Evolutionary conservation across 1,284 basidiomycete species (phyloP), one percentile per base, ranked within the genome.

Genomic region (Coniferiporia weirii): DNA sequence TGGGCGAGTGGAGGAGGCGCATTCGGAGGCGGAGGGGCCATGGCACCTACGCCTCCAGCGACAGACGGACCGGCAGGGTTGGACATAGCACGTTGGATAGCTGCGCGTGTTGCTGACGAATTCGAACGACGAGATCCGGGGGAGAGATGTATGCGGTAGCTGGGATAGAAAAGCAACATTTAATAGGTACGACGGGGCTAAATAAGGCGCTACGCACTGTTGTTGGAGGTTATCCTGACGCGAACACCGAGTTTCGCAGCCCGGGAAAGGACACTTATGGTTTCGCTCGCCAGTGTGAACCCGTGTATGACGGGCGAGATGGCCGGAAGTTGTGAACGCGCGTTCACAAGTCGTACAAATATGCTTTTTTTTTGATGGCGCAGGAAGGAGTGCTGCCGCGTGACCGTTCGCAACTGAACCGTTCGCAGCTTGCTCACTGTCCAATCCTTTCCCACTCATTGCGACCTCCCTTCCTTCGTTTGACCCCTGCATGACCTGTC

Each of bases 251-350:
- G 88, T 91, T 64, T 90, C 85, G 68, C 89, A 91, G 38, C 89
- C 89, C 20, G 88, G 89, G 72, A 90, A 91, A 34, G 89, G 89
- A 66, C 88, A 91, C 58, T 83, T 87, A 74, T 90, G 87, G 71
- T 89, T 89, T 59, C 86, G 76, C 67, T 91, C 87, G 55, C 90
- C 89, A 7, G 91, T 93, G 73, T 93, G 91, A 10, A 92, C 84
- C 55, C 89, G 79, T 22, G 86, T 81, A 70, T 93, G 91, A 52
- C 91, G 80, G 0, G 91, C 87, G 19, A 93, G 82, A 68, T 93
- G 91, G 36, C 91, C 91, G 66, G 84, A 87, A 47, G 91, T 93
- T 55, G 88, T 90, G 72, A 93, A 93, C 1, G 82, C 80, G 55
- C 85, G 81, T 10, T 85, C 82, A 67, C 87, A 89, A 6, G 79